Percentiles rank a stretch among this genome's conserved stretches.
Conservation (phyloP, 441 rosid species). For the Croton setiger region DNA sequence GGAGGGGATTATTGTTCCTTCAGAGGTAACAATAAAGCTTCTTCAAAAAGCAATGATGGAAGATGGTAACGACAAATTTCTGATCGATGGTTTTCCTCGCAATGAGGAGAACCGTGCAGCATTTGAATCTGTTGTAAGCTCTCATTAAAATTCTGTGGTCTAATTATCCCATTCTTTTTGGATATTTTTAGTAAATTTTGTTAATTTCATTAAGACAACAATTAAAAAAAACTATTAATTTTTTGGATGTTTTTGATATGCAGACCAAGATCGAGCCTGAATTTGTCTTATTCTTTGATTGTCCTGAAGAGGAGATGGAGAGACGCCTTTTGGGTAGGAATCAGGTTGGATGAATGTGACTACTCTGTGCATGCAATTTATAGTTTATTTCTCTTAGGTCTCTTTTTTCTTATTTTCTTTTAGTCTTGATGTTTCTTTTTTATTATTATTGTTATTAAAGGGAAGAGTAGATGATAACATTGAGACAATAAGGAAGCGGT, state of each 20-base stretch:
- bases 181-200: neutral
- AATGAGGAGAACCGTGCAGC: constrained; percentile 90
- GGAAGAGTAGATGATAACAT: constrained; percentile 93
- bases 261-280: constrained; percentile 78
- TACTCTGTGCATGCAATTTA: constrained; percentile 1
- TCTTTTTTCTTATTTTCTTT: neutral
- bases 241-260: constrained; percentile 19
- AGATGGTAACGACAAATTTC: constrained; percentile 69
- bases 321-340: constrained; percentile 69
- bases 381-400: neutral
- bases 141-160: neutral
- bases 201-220: neutral
- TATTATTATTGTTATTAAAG: constrained; percentile 30
- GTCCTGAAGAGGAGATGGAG: constrained; percentile 85
- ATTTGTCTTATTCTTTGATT: constrained; percentile 69
- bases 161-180: neutral
- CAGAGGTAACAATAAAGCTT: constrained; percentile 87
- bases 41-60: constrained; percentile 76
- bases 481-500: constrained; percentile 83
- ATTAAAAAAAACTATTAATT: neutral
- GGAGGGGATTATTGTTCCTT: constrained; percentile 90
- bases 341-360: constrained; percentile 48
- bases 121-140: constrained; percentile 73
- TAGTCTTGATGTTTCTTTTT: constrained; percentile 3
- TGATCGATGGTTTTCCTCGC: constrained; percentile 93